These are phyloP conservation scores for Paramecium pentaurelia DNA, from an alignment of 73 alveolate species.

Conservation along the genomic window DNA sequence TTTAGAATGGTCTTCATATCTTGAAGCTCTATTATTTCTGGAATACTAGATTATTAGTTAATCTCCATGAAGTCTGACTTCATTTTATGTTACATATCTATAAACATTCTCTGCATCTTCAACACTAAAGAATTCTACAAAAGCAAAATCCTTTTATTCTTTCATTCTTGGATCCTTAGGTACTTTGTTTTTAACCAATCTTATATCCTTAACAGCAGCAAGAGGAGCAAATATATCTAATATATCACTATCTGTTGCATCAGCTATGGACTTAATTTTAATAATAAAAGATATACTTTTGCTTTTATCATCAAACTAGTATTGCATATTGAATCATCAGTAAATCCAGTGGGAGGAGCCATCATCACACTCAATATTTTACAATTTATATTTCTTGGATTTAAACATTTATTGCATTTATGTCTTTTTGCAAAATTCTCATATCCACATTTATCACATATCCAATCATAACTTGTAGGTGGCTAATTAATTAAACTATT, in stretches of 20 bases:
- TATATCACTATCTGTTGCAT: slow-evolving; percentile 35
- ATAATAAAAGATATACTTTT: neutral
- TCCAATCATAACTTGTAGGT: slow-evolving; percentile 61
- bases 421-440: slow-evolving; percentile 60
- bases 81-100: slow-evolving; percentile 34
- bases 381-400: slow-evolving; percentile 50
- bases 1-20: slow-evolving; percentile 7
- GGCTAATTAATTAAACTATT: slow-evolving; percentile 32
- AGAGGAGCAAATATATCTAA: neutral
- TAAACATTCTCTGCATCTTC: slow-evolving; percentile 60
- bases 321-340: slow-evolving; percentile 23
- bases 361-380: slow-evolving; percentile 49
- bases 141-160: slow-evolving; percentile 59
- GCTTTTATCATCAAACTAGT: slow-evolving; percentile 57
- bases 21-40: slow-evolving; percentile 33
- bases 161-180: slow-evolving; percentile 53
- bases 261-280: neutral
- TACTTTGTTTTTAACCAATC: slow-evolving; percentile 54
- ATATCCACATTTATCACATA: slow-evolving; percentile 62
- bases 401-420: slow-evolving; percentile 60
- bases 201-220: slow-evolving; percentile 55
- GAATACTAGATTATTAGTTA: slow-evolving; percentile 22
- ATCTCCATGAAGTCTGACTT: slow-evolving; percentile 28
- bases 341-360: slow-evolving; percentile 46
- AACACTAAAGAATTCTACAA: slow-evolving; percentile 53